Percentiles rank a stretch among this genome's conserved stretches.
phyloP scores from a whole-genome alignment of 345 rosid species.

The Boechera divaricarpa region DNA sequence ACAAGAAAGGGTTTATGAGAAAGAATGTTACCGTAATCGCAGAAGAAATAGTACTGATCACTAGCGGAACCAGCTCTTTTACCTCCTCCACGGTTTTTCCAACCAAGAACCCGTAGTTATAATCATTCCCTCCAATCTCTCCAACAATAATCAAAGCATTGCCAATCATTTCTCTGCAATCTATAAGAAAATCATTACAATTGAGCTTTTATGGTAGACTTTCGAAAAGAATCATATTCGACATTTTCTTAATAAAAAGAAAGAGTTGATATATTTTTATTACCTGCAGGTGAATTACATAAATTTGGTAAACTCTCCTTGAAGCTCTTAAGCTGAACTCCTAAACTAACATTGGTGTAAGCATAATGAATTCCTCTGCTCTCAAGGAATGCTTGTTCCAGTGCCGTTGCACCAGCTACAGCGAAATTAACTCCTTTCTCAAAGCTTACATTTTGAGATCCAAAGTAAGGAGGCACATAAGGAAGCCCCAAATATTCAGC shows the following conservation, averaged over 20 bases:
- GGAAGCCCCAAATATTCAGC: constrained; percentile 57
- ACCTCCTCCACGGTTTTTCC: constrained; percentile 36
- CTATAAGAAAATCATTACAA: constrained; percentile 32
- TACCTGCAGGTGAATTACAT: constrained; percentile 46
- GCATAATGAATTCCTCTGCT: constrained; percentile 42
- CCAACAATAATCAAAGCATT: constrained; percentile 56
- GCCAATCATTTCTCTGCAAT: constrained; percentile 42
- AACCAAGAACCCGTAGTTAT: constrained; percentile 35
- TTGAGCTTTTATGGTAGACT: neutral
- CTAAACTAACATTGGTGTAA: constrained; percentile 45
- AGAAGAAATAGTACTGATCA: constrained; percentile 41
- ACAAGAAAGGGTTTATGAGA: neutral
- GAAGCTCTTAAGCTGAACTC: constrained; percentile 50
- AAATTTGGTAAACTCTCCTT: constrained; percentile 45
- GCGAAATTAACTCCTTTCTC: constrained; percentile 60
- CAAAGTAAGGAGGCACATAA: constrained; percentile 48
- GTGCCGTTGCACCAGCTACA: constrained; percentile 59
- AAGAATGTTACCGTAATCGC: constrained; percentile 44
- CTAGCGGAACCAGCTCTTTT: constrained; percentile 47
- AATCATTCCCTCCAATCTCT: constrained; percentile 70
- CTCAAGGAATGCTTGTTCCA: constrained; percentile 41
- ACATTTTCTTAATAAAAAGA: neutral
- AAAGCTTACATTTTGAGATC: constrained; percentile 42
- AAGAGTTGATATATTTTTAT: too few species aligned
- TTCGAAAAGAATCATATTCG: neutral